Evolutionary conservation across 192 early-diverging fungal genomes (phyloP).

Genomic region (Spinellus fusiger): DNA sequence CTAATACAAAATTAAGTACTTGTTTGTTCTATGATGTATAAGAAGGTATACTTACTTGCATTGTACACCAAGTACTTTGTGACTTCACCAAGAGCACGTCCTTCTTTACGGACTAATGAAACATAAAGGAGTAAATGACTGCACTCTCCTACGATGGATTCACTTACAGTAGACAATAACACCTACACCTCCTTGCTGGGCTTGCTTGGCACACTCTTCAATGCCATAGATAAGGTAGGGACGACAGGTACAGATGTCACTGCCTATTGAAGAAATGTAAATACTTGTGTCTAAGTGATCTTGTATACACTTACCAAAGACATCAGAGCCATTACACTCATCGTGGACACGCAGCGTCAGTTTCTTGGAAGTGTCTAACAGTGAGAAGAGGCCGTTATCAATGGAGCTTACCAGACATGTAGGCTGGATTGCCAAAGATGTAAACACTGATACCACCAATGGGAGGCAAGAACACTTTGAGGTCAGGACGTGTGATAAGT

Average conservation of each 20-base stretch:
- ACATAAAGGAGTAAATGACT: background rate
- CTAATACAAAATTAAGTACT: background rate
- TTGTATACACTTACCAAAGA: slow-evolving; percentile 53
- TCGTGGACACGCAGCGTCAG: slow-evolving; percentile 88
- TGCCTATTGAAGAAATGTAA: slow-evolving; percentile 25
- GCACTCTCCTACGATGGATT: background rate
- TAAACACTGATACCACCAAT: slow-evolving; percentile 91
- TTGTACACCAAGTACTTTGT: slow-evolving; percentile 97
- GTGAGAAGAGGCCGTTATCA: background rate
- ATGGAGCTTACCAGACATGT: slow-evolving; percentile 46
- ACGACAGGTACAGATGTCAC: slow-evolving; percentile 81
- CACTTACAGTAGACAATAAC: slow-evolving; percentile 86
- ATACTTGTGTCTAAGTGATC: background rate
- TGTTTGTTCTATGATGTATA: background rate
- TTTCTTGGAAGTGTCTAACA: slow-evolving; percentile 66
- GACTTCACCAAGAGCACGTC: slow-evolving; percentile 89
- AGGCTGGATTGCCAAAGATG: slow-evolving; percentile 84
- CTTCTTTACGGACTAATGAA: slow-evolving; percentile 82
- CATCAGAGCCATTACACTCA: slow-evolving; percentile 91
- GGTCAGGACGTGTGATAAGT: slow-evolving; percentile 85
- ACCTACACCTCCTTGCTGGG: slow-evolving; percentile 87
- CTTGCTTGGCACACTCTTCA: slow-evolving; percentile 81
- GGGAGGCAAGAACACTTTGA: slow-evolving; percentile 91
- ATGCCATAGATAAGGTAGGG: slow-evolving; percentile 85
- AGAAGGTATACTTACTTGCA: slow-evolving; percentile 59